Evolutionary conservation across 2,329 filamentous ascomycete species (phyloP).

Genomic region (Xylariomycetidae sp.): DNA sequence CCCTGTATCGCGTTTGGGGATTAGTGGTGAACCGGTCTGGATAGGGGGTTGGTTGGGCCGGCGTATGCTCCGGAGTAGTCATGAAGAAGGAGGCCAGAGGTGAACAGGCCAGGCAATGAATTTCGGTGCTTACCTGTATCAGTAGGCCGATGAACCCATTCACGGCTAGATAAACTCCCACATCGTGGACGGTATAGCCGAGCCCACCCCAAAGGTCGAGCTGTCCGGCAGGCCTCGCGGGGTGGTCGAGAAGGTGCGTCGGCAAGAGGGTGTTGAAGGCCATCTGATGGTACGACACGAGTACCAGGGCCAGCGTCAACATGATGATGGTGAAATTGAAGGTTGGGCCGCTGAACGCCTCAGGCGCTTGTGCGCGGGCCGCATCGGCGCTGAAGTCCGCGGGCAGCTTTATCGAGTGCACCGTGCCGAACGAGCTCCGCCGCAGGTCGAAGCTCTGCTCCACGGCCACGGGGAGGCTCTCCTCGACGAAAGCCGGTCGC

Average conservation of each 20-base stretch:
- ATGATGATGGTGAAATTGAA: conserved; percentile 38
- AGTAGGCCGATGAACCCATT: conserved; percentile 69
- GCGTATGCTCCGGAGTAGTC: too few species aligned
- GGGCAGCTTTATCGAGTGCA: conserved; percentile 34
- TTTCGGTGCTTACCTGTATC: too few species aligned
- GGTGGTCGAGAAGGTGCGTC: conserved; percentile 37
- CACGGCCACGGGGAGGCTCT: conserved; percentile 28
- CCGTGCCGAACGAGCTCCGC: conserved; percentile 36
- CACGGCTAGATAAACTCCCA: conserved; percentile 63
- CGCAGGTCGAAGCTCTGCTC: conserved; percentile 32
- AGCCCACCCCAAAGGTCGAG: conserved; percentile 55
- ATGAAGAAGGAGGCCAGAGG: too few species aligned
- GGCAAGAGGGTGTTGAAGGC: conserved; percentile 38
- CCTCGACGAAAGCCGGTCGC: conserved; percentile 28
- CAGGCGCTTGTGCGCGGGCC: conserved; percentile 1
- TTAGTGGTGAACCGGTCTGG: too few species aligned
- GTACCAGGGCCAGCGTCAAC: conserved; percentile 34
- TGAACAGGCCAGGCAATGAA: too few species aligned
- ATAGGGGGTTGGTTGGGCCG: too few species aligned
- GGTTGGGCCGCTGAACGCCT: conserved; percentile 20
- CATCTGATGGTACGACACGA: conserved; percentile 43
- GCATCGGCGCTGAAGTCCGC: too few species aligned
- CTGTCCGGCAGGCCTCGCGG: conserved; percentile 18
- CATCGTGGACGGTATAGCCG: conserved; percentile 60
- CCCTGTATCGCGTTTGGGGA: too few species aligned